Conservation (phyloP, 768 basidiomycete genomes). For the Tylopilus plumbeoviolaceoides region DNA sequence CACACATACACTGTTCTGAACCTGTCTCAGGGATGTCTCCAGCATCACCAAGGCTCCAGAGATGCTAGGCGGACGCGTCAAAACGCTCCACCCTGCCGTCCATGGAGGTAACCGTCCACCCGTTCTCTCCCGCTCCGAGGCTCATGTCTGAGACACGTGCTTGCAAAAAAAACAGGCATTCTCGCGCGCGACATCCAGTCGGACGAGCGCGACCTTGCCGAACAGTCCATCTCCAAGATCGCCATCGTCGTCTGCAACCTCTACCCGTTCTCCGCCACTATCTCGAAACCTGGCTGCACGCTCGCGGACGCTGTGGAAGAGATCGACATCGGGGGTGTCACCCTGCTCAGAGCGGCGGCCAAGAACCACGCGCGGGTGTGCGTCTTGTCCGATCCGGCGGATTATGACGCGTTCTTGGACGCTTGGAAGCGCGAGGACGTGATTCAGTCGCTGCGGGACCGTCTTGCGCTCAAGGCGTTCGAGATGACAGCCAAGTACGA, state of each 20-base stretch:
- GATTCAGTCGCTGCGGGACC: slow-evolving; percentile 63
- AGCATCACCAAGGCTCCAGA: slow-evolving; percentile 97
- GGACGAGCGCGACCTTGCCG: slow-evolving; percentile 79
- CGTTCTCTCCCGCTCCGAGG: not conserved
- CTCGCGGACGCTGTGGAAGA: slow-evolving; percentile 94
- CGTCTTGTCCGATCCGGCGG: slow-evolving; percentile 82
- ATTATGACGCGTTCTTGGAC: slow-evolving; percentile 79
- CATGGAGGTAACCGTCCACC: slow-evolving; percentile 71
- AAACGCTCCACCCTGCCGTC: slow-evolving; percentile 96
- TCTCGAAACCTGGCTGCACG: slow-evolving; percentile 84
- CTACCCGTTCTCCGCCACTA: slow-evolving; percentile 93
- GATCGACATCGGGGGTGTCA: slow-evolving; percentile 98
- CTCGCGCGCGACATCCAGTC: slow-evolving; percentile 89
- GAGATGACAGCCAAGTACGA: slow-evolving; percentile 96
- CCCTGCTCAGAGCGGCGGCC: slow-evolving; percentile 93
- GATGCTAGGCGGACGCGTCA: slow-evolving; percentile 97
- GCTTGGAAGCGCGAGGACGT: slow-evolving; percentile 78
- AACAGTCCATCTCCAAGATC: slow-evolving; percentile 87
- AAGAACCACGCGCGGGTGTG: slow-evolving; percentile 96
- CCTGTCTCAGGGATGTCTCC: slow-evolving; percentile 77
- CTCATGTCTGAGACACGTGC: slow-evolving; percentile 3
- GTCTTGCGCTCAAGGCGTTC: slow-evolving; percentile 93
- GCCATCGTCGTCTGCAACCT: slow-evolving; percentile 98
- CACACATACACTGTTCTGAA: slow-evolving; percentile 6
- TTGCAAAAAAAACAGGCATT: slow-evolving; percentile 60